Evolutionary conservation across 140 eudicot genomes (phyloP).

Genomic region (Senecio squalidus): DNA sequence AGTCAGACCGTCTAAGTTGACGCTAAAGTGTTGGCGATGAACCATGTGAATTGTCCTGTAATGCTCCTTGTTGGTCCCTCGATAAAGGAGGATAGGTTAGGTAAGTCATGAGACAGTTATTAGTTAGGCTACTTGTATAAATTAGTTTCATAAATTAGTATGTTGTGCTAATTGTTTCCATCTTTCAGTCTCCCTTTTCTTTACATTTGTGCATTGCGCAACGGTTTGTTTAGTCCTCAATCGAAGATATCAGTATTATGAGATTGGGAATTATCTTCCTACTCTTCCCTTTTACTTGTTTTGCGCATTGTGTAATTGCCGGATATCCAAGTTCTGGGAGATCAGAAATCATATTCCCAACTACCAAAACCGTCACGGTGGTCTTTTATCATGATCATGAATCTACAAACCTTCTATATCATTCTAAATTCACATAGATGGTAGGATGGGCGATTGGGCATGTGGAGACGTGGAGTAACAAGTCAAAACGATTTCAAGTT

Average conservation of each 20-base stretch:
- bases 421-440: too few relatives aligned
- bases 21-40: constrained; percentile 1
- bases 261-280: neutral
- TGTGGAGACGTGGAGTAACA: too few relatives aligned
- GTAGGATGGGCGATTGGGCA: too few relatives aligned
- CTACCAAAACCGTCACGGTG: too few relatives aligned
- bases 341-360: too few relatives aligned
- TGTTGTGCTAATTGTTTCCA: constrained; percentile 2
- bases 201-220: neutral
- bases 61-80: constrained; percentile 1
- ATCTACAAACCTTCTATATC: too few relatives aligned
- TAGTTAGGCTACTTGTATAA: constrained; percentile 4
- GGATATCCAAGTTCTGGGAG: too few relatives aligned
- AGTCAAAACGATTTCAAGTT: too few relatives aligned
- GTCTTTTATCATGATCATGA: too few relatives aligned
- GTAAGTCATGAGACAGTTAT: constrained; percentile 2
- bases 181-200: neutral
- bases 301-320: too few relatives aligned
- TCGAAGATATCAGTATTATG: neutral
- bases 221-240: too few relatives aligned
- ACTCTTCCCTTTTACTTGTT: too few relatives aligned
- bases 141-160: constrained; percentile 5
- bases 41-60: constrained; percentile 13
- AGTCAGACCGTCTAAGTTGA: constrained; percentile 6
- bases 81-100: constrained; percentile 3